Evolutionary conservation across 495 filamentous ascomycete species (phyloP).

Genomic region (Filosporella fistucella): DNA sequence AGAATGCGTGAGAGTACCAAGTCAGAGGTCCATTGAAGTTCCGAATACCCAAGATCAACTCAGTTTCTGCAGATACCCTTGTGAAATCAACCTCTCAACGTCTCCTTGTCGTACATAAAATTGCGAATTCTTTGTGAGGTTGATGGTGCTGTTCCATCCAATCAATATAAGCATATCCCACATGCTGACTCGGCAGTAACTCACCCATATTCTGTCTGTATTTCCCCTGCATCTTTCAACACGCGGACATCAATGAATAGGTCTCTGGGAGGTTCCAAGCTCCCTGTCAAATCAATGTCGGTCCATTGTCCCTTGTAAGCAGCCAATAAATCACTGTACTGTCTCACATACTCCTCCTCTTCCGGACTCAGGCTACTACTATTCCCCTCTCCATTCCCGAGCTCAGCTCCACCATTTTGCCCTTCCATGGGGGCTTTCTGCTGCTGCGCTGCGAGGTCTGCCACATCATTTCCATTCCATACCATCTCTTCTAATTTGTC

Average conservation of each 20-base stretch:
- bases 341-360: slow-evolving; percentile 92
- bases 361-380: slow-evolving; percentile 88
- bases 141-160: slow-evolving; percentile 66
- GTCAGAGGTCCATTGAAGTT: background rate
- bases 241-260: slow-evolving; percentile 97
- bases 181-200: background rate
- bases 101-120: slow-evolving; percentile 96
- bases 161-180: slow-evolving; percentile 1
- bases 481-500: slow-evolving; percentile 93
- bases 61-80: slow-evolving; percentile 94
- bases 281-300: slow-evolving; percentile 94
- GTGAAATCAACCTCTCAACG: slow-evolving; percentile 89
- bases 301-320: slow-evolving; percentile 99
- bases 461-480: slow-evolving; percentile 82
- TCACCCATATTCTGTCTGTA: slow-evolving; percentile 98
- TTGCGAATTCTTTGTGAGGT: slow-evolving; percentile 95
- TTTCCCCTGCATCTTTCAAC: slow-evolving; percentile 94
- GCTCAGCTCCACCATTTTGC: slow-evolving; percentile 30
- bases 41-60: slow-evolving; percentile 51
- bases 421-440: slow-evolving; percentile 27
- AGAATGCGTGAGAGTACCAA: background rate
- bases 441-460: slow-evolving; percentile 48
- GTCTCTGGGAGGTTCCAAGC: slow-evolving; percentile 89
- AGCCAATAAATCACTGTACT: slow-evolving; percentile 87
- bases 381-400: slow-evolving; percentile 39